Conservation (phyloP, 2,329 filamentous ascomycete genomes). For the Aschersonia sp. region DNA sequence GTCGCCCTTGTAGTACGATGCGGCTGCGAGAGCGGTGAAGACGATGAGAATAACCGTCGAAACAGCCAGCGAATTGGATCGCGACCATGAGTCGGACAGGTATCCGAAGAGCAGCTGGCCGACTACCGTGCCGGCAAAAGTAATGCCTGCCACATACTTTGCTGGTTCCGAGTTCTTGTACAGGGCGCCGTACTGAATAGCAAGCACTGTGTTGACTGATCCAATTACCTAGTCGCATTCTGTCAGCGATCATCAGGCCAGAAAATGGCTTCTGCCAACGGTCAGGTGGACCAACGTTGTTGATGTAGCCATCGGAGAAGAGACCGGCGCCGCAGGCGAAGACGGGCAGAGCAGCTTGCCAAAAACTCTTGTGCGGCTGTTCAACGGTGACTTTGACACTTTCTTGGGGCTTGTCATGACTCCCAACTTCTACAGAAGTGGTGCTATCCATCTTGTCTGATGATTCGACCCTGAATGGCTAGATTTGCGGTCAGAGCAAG, state of each 20-base stretch:
- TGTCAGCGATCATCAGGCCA: background rate
- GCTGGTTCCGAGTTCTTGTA: conserved; percentile 57
- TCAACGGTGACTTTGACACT: background rate
- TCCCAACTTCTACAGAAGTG: background rate
- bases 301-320: conserved; percentile 86
- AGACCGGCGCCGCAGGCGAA: conserved; percentile 82
- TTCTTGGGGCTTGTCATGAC: background rate
- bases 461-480: too few species aligned
- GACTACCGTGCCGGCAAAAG: conserved; percentile 74
- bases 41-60: conserved; percentile 75
- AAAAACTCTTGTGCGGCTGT: conserved; percentile 4
- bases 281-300: conserved; percentile 47
- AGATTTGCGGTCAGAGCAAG: too few species aligned
- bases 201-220: conserved; percentile 67
- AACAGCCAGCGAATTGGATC: conserved; percentile 65
- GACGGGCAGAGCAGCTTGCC: conserved; percentile 39
- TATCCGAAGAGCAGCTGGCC: conserved; percentile 73
- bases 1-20: conserved; percentile 59
- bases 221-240: conserved; percentile 54
- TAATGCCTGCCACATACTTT: conserved; percentile 65
- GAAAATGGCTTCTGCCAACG: background rate
- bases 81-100: conserved; percentile 69
- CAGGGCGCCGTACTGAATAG: conserved; percentile 49
- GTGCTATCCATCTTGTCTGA: too few species aligned
- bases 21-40: conserved; percentile 68